Evolutionary conservation across 495 filamentous ascomycete genomes (phyloP).

Genomic region (Daldinia childiae): DNA sequence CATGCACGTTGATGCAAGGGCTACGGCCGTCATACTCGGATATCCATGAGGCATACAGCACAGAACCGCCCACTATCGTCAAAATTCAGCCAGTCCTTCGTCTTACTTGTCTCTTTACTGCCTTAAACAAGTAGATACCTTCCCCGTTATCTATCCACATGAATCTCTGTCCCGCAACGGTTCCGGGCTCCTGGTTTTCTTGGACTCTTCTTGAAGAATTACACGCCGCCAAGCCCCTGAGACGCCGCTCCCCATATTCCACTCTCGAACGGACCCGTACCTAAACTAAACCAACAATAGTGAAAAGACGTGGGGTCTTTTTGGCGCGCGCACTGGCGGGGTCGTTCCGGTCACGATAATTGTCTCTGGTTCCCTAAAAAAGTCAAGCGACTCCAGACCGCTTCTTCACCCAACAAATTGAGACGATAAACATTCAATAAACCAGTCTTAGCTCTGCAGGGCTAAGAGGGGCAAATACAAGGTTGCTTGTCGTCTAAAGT

Average conservation of each 20-base stretch:
- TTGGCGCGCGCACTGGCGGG: slow-evolving; percentile 28
- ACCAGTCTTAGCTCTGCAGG: slow-evolving; percentile 26
- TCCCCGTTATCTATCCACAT: slow-evolving; percentile 12
- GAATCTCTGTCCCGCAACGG: slow-evolving; percentile 9
- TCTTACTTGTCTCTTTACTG: not conserved
- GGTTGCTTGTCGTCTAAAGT: slow-evolving; percentile 14
- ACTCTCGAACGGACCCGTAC: slow-evolving; percentile 2
- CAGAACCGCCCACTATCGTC: slow-evolving; percentile 15
- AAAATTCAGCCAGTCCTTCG: slow-evolving; percentile 8
- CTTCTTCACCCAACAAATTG: slow-evolving; percentile 42
- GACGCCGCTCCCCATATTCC: slow-evolving; percentile 21
- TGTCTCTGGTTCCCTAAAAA: slow-evolving; percentile 34
- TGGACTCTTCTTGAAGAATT: not conserved
- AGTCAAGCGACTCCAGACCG: slow-evolving; percentile 43
- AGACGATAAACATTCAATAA: slow-evolving; percentile 32
- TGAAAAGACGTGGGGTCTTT: slow-evolving; percentile 31
- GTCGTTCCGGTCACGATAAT: slow-evolving; percentile 39
- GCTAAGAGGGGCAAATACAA: slow-evolving; percentile 22
- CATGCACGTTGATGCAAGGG: slow-evolving; percentile 42
- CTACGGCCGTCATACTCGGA: slow-evolving; percentile 28
- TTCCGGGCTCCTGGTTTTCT: slow-evolving; percentile 12
- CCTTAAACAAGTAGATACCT: slow-evolving; percentile 12
- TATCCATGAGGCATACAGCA: slow-evolving; percentile 27
- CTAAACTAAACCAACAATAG: slow-evolving; percentile 22
- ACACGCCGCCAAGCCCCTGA: slow-evolving; percentile 2